These are phyloP conservation scores for Termitomyces sp. DNA, from an alignment of 1,284 basidiomycete species.

Conservation along the genomic window DNA sequence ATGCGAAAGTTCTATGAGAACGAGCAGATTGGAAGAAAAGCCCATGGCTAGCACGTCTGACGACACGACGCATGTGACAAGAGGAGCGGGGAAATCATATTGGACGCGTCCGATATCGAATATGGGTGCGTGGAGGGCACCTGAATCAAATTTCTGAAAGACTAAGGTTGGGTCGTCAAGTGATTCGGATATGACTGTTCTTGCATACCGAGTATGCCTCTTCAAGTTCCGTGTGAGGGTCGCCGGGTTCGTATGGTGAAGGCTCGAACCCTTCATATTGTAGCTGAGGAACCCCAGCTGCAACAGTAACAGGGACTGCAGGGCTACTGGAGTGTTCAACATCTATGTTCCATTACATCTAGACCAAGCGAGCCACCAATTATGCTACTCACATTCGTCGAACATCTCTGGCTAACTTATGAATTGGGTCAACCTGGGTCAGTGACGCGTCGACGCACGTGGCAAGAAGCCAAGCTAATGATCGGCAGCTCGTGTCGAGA, in stretches of 20 bases:
- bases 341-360: conserved; percentile 43
- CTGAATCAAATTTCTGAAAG: conserved; percentile 28
- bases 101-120: conserved; percentile 87
- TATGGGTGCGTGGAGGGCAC: conserved; percentile 48
- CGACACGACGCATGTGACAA: conserved; percentile 76
- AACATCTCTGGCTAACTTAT: conserved; percentile 49
- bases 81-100: conserved; percentile 78
- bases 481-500: background rate
- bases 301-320: conserved; percentile 24
- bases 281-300: conserved; percentile 45
- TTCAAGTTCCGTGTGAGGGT: conserved; percentile 38
- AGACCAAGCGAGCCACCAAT: conserved; percentile 1
- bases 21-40: conserved; percentile 68
- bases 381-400: conserved; percentile 69
- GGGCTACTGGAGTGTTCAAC: conserved; percentile 76
- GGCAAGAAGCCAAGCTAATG: background rate
- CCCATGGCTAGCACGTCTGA: conserved; percentile 87
- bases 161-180: conserved; percentile 7
- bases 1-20: conserved; percentile 81
- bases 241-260: conserved; percentile 52
- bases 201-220: conserved; percentile 36
- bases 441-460: background rate
- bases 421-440: background rate
- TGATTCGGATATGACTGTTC: conserved; percentile 3
- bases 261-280: conserved; percentile 87